Conservation (phyloP, 2,329 filamentous ascomycete species). For the Cladophialophora chaetospira region DNA sequence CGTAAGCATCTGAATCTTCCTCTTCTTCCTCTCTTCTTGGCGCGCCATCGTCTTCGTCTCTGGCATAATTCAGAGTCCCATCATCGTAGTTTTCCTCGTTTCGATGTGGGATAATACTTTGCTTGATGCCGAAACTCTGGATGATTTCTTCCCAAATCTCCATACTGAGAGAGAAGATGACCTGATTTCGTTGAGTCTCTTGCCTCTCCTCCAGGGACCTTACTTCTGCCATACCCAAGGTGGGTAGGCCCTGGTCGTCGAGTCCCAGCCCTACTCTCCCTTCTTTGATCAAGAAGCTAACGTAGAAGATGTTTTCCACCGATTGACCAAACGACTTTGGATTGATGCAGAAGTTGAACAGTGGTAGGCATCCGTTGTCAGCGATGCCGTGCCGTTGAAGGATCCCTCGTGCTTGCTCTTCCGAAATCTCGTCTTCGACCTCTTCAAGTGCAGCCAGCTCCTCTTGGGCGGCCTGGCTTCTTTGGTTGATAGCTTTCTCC, state of each 20-base stretch:
- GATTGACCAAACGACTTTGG: slow-evolving; percentile 90
- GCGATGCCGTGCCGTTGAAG: slow-evolving; percentile 69
- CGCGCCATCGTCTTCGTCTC: slow-evolving; percentile 14
- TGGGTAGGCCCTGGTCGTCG: slow-evolving; percentile 74
- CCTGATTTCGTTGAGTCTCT: slow-evolving; percentile 68
- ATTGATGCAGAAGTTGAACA: slow-evolving; percentile 88
- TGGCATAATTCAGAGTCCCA: slow-evolving; percentile 43
- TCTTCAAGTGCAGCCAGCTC: slow-evolving; percentile 35
- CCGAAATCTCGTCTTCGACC: slow-evolving; percentile 36
- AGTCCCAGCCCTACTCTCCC: slow-evolving; percentile 73
- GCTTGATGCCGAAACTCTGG: slow-evolving; percentile 71
- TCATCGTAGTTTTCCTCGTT: slow-evolving; percentile 56
- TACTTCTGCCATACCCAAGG: slow-evolving; percentile 57
- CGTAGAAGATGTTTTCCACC: slow-evolving; percentile 94
- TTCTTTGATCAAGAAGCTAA: slow-evolving; percentile 91
- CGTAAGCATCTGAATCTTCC: slow-evolving; percentile 26
- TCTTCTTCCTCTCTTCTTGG: slow-evolving; percentile 7
- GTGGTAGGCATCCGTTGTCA: slow-evolving; percentile 69
- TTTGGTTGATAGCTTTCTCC: slow-evolving; percentile 43
- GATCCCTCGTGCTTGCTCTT: slow-evolving; percentile 50
- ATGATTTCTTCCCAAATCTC: slow-evolving; percentile 78
- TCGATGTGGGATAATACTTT: slow-evolving; percentile 83
- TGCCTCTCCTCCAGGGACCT: slow-evolving; percentile 50
- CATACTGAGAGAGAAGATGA: slow-evolving; percentile 86
- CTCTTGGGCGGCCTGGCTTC: slow-evolving; percentile 45